A percentile compares a stretch with the other conserved stretches of the same genome.
Conservation (phyloP, 1,284 basidiomycete genomes). For the Trametes pubescens region DNA sequence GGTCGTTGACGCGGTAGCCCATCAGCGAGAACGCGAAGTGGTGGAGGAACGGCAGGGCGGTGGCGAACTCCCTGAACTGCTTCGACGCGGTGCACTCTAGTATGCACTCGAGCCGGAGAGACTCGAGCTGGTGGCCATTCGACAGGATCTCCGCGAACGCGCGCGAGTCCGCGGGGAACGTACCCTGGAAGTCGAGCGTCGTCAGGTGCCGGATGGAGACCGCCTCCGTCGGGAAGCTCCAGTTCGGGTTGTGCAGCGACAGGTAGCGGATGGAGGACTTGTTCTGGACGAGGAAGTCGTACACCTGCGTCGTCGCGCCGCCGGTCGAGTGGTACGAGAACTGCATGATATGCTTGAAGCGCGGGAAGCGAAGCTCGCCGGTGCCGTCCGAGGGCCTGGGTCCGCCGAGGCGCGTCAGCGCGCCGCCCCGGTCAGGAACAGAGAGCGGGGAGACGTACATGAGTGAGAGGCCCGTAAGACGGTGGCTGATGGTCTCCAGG, state of each 20-base stretch:
- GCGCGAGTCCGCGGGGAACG: constrained; percentile 57
- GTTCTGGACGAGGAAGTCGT: constrained; percentile 61
- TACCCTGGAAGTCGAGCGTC: constrained; percentile 65
- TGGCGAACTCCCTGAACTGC: constrained; percentile 55
- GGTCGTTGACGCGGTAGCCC: constrained; percentile 57
- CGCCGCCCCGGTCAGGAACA: constrained; percentile 6
- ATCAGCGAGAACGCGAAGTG: constrained; percentile 67
- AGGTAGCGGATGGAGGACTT: constrained; percentile 61
- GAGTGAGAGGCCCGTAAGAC: constrained; percentile 61
- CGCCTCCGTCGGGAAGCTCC: constrained; percentile 61
- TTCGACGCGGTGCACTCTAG: constrained; percentile 58
- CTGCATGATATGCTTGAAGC: constrained; percentile 65
- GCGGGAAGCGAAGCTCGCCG: constrained; percentile 60
- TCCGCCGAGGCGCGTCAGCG: constrained; percentile 11
- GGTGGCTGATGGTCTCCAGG: constrained; percentile 58
- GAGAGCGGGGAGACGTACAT: constrained; percentile 47
- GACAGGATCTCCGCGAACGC: constrained; percentile 65
- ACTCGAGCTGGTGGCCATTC: constrained; percentile 69
- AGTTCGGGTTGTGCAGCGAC: constrained; percentile 60
- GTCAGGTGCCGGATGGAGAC: constrained; percentile 70
- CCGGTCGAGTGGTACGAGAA: constrained; percentile 59
- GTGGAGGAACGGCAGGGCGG: constrained; percentile 63
- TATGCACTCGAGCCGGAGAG: constrained; percentile 59
- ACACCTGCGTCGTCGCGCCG: constrained; percentile 48
- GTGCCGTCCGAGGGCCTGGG: constrained; percentile 58